phyloP scores from a whole-genome alignment of 2,329 filamentous ascomycete genomes.

The Aschersonia sp. region DNA sequence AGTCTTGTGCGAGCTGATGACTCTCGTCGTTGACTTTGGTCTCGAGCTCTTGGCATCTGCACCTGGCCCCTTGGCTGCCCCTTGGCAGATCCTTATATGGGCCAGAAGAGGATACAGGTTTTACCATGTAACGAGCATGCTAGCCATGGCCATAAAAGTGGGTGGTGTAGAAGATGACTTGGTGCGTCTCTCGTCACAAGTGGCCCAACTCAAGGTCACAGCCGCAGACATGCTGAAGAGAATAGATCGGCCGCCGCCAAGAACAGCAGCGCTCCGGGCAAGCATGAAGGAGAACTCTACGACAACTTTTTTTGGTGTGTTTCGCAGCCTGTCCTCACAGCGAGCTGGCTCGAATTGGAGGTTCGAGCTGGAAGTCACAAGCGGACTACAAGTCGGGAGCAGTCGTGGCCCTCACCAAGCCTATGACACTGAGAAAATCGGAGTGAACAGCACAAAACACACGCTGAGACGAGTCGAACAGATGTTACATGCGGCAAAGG shows the following conservation, averaged over 20 bases:
- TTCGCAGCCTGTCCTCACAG: neutral
- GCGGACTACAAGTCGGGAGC: neutral
- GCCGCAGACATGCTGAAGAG: neutral
- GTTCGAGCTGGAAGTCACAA: neutral
- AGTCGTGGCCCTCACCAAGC: neutral
- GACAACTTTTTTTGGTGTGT: neutral
- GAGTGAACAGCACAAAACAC: neutral
- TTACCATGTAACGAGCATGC: neutral
- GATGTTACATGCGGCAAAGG: neutral
- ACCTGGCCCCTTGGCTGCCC: neutral
- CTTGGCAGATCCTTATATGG: neutral
- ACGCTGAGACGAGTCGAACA: neutral
- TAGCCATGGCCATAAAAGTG: neutral
- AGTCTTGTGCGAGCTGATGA: neutral
- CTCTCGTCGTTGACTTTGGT: neutral
- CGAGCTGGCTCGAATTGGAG: neutral
- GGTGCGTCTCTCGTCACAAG: neutral
- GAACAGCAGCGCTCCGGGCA: neutral
- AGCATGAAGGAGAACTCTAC: neutral
- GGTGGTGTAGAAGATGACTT: neutral
- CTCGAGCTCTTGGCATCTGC: neutral
- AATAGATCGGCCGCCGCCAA: neutral
- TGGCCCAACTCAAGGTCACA: neutral
- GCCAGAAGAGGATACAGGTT: neutral
- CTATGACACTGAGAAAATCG: neutral